Percentiles rank a stretch among this genome's conserved stretches.
Conservation (phyloP, 345 rosid genomes). For the Eucalyptus dawsonii region DNA sequence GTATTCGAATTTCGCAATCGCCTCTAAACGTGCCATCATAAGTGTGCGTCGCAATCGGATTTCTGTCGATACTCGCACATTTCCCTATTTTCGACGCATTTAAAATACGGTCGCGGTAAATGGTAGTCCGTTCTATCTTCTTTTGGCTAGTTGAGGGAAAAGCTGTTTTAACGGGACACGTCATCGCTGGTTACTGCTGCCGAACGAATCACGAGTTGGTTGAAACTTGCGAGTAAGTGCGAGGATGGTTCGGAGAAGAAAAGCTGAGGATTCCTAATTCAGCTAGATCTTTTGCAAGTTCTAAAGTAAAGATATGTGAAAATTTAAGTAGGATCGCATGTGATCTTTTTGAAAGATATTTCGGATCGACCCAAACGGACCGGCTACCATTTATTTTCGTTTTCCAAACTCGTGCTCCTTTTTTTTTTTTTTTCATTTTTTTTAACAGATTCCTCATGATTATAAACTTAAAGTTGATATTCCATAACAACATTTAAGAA, state of each 20-base stretch:
- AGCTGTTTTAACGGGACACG: rapidly evolving
- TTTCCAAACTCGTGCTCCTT: rapidly evolving
- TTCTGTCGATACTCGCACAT: neutral
- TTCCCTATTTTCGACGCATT: neutral
- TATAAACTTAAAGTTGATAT: no score
- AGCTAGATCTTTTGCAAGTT: no score
- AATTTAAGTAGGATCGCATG: neutral
- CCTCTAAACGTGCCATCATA: neutral
- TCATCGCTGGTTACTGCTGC: neutral
- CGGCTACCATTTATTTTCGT: neutral
- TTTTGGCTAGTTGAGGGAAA: neutral
- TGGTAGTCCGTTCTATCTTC: no score
- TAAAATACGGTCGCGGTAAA: neutral
- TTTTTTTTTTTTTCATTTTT: neutral
- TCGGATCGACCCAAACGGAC: neutral
- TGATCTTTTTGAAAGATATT: neutral
- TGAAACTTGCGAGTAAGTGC: neutral
- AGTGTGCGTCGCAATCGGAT: neutral
- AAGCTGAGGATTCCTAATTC: neutral
- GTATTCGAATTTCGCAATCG: neutral
- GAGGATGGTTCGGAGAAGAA: neutral
- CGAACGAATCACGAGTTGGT: neutral
- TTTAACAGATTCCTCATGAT: rapidly evolving
- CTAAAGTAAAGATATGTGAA: no score
- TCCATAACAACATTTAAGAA: neutral